Percentiles rank a stretch among this genome's conserved stretches.
phyloP scores from a whole-genome alignment of 2,329 filamentous ascomycete species.

The Dactylellina cionopaga region DNA sequence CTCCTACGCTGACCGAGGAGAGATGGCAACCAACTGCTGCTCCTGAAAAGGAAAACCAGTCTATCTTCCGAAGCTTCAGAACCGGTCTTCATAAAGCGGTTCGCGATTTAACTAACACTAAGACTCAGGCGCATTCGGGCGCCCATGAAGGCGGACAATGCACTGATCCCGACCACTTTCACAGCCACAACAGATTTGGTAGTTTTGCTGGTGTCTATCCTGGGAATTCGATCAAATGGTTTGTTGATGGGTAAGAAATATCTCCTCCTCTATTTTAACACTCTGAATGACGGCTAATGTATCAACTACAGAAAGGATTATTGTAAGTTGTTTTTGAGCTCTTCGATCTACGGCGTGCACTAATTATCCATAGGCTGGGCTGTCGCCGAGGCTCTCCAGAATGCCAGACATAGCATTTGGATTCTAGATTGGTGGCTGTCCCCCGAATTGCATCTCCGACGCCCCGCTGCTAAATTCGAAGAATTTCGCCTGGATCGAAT shows the following conservation, averaged over 20 bases:
- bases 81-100: conserved; percentile 32
- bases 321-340: conserved; percentile 20
- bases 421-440: conserved; percentile 92
- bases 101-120: conserved; percentile 27
- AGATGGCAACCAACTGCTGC: conserved; percentile 44
- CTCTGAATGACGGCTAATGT: background rate
- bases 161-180: conserved; percentile 39
- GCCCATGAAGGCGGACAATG: conserved; percentile 61
- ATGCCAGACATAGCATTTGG: conserved; percentile 79
- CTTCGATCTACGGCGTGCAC: background rate
- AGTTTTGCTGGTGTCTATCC: conserved; percentile 78
- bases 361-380: conserved; percentile 70
- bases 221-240: conserved; percentile 83
- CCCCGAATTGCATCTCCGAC: conserved; percentile 85
- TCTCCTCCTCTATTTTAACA: conserved; percentile 61
- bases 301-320: conserved; percentile 42
- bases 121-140: conserved; percentile 58
- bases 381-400: conserved; percentile 80
- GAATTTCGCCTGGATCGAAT: conserved; percentile 84
- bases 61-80: conserved; percentile 38
- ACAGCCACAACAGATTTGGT: conserved; percentile 66
- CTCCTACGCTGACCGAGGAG: conserved; percentile 2
- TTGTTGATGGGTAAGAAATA: conserved; percentile 81
- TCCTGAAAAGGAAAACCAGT: conserved; percentile 30
- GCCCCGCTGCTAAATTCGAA: conserved; percentile 80